Conservation (phyloP, 148 eudicot species). For the Suaeda aralocaspica region DNA sequence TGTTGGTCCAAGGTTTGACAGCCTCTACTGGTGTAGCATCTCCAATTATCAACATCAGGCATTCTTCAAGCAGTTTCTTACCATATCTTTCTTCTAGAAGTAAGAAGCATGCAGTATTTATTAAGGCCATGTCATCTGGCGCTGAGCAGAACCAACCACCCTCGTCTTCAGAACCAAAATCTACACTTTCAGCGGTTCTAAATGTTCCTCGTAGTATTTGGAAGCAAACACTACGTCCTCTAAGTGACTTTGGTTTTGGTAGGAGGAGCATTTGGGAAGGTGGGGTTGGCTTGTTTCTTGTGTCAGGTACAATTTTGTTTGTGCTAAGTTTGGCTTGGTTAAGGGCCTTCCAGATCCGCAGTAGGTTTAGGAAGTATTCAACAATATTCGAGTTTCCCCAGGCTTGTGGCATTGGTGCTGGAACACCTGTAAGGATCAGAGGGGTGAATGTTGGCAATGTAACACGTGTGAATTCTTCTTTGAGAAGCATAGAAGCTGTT, state of each 20-base stretch:
- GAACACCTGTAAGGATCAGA: constrained; percentile 87
- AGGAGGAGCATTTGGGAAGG: constrained; percentile 95
- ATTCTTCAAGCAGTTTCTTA: constrained; percentile 28
- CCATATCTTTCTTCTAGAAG: constrained; percentile 41
- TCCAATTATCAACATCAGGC: constrained; percentile 24
- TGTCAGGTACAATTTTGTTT: constrained; percentile 69
- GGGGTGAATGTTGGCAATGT: constrained; percentile 93
- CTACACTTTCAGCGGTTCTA: constrained; percentile 44
- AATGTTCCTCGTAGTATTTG: constrained; percentile 65
- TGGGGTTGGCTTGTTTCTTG: constrained; percentile 86
- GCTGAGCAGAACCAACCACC: constrained; percentile 37
- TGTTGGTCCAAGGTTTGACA: constrained; percentile 37
- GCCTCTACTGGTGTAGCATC: constrained; percentile 36
- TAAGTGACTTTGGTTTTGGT: constrained; percentile 85
- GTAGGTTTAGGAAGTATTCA: constrained; percentile 65
- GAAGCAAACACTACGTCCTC: constrained; percentile 64
- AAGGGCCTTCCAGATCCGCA: constrained; percentile 74
- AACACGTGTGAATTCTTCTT: constrained; percentile 68
- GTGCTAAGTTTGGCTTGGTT: constrained; percentile 83
- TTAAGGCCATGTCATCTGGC: constrained; percentile 46
- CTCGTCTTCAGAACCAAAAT: constrained; percentile 41
- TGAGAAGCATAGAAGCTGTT: constrained; percentile 71
- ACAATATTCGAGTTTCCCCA: constrained; percentile 77
- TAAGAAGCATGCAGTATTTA: constrained; percentile 30
- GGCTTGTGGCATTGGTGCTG: constrained; percentile 80